These are phyloP conservation scores for Solanum sitiens DNA, from an alignment of 257 asterid genomes.

Conservation along the genomic window DNA sequence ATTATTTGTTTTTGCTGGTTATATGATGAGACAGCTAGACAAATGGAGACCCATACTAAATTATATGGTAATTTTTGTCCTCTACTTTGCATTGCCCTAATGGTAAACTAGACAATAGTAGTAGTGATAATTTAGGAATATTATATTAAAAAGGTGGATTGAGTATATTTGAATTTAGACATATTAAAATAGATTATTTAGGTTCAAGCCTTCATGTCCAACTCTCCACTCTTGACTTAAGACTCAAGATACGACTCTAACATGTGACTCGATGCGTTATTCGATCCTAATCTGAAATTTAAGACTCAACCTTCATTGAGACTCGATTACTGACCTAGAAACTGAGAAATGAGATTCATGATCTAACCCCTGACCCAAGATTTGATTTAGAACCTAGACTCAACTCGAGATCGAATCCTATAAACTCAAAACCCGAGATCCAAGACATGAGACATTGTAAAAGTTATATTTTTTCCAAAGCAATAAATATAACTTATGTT, in stretches of 20 bases:
- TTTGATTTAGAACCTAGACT: too few relatives aligned
- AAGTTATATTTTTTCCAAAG: not conserved
- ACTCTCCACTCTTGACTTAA: not conserved
- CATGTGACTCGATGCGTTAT: not conserved
- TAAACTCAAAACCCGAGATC: not conserved
- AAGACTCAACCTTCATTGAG: not conserved
- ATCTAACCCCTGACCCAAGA: not conserved
- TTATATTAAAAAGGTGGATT: not conserved
- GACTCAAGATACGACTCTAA: not conserved
- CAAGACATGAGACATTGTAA: not conserved
- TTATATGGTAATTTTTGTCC: not conserved
- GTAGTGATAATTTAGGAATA: not conserved
- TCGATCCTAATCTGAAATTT: not conserved
- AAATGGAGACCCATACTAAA: not conserved
- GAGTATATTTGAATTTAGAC: not conserved
- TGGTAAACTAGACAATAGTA: not conserved
- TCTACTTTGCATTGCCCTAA: not conserved
- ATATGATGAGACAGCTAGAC: not conserved
- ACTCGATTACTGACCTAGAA: rapidly evolving
- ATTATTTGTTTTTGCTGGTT: too few relatives aligned
- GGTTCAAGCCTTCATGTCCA: not conserved
- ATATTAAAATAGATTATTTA: not conserved
- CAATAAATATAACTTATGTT: not conserved
- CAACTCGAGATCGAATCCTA: not conserved
- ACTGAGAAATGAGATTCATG: not conserved